phyloP scores from a whole-genome alignment of 306 rosid species.

The Quercus robur region DNA sequence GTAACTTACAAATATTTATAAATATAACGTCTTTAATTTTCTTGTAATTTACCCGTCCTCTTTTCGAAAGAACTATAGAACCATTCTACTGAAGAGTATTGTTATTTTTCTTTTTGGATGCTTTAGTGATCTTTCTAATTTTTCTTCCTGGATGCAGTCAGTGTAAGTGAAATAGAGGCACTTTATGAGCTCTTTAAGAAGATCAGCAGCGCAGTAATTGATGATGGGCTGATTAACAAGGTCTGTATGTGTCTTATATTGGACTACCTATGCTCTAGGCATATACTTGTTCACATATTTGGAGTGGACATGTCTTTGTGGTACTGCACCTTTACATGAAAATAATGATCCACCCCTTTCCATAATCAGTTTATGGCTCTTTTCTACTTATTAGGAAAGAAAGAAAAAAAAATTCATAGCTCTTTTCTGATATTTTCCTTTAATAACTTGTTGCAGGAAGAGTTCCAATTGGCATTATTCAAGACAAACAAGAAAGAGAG shows the following conservation, averaged over 20 bases:
- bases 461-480: constrained; percentile 93
- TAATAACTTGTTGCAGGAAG: constrained; percentile 60
- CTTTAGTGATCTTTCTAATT: constrained; percentile 8
- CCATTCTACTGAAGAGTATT: neutral
- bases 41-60: neutral
- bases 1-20: no score
- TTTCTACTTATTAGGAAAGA: neutral
- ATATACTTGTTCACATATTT: neutral
- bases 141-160: constrained; percentile 55
- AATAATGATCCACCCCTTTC: neutral
- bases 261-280: constrained; percentile 4
- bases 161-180: constrained; percentile 98
- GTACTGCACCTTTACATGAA: neutral
- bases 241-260: constrained; percentile 31
- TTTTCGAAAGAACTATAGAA: neutral
- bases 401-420: constrained; percentile 2
- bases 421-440: neutral
- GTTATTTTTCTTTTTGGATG: constrained; percentile 19
- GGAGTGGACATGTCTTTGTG: neutral
- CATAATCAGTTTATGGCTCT: neutral
- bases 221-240: constrained; percentile 96
- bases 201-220: constrained; percentile 95
- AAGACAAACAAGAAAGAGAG: constrained; percentile 99
- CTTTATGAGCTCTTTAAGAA: constrained; percentile 96
- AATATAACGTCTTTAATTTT: neutral